Evolutionary conservation across 2,329 filamentous ascomycete species (phyloP).

Genomic region (Alternaria brassicicola): DNA sequence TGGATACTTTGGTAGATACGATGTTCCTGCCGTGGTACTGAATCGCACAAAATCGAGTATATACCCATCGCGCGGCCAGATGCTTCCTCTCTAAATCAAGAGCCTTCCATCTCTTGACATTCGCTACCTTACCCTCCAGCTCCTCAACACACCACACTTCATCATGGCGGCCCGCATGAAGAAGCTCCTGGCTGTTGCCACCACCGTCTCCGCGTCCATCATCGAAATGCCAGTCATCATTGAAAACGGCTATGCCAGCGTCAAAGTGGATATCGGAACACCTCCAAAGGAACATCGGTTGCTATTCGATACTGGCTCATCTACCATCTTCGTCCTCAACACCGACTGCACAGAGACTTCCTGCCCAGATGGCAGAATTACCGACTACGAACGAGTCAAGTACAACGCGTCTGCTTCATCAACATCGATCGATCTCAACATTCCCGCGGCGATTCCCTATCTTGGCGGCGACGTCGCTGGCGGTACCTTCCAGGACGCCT

Average conservation of each 20-base stretch:
- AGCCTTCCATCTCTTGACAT: neutral
- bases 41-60: neutral
- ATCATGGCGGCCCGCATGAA: neutral
- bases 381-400: conserved; percentile 11
- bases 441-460: conserved; percentile 14
- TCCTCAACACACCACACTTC: neutral
- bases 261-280: conserved; percentile 11
- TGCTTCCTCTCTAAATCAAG: neutral
- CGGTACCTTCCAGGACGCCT: conserved; percentile 15
- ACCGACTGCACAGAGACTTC: conserved; percentile 19
- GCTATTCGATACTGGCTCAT: conserved; percentile 26
- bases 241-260: conserved; percentile 12
- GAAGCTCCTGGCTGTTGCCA: neutral
- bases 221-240: conserved; percentile 22
- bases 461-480: conserved; percentile 22
- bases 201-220: conserved; percentile 16
- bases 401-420: conserved; percentile 22
- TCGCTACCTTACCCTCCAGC: neutral
- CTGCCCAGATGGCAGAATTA: conserved; percentile 11
- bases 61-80: neutral
- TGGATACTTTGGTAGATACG: neutral
- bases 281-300: conserved; percentile 21
- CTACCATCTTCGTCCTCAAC: conserved; percentile 19
- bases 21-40: neutral
- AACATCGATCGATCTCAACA: conserved; percentile 14